Evolutionary conservation across 495 filamentous ascomycete genomes (phyloP).

Genomic region (Wilcoxina mikolae): DNA sequence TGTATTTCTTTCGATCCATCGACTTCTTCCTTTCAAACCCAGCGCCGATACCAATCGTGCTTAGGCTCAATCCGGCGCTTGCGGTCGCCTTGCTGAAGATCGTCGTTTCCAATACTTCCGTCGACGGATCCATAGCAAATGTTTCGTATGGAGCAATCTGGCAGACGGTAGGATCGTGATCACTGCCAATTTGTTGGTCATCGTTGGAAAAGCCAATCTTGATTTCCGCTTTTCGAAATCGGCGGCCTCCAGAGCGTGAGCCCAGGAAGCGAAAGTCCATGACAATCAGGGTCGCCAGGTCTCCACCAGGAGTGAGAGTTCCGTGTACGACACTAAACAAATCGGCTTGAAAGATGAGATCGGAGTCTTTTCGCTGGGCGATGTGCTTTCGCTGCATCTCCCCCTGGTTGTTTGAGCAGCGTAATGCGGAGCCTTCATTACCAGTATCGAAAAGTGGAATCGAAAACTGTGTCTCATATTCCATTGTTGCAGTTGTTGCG

Average conservation of each 20-base stretch:
- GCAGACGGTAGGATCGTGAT: not conserved
- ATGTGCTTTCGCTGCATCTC: constrained; percentile 5
- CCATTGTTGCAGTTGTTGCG: too few species aligned
- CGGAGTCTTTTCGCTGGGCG: not conserved
- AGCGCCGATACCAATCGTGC: too few species aligned
- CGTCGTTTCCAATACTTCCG: not conserved
- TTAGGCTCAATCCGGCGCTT: not conserved
- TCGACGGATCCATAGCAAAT: not conserved
- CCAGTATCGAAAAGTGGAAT: too few species aligned
- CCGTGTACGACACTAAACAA: constrained; percentile 11
- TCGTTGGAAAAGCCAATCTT: not conserved
- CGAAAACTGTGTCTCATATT: too few species aligned
- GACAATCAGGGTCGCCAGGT: constrained; percentile 8
- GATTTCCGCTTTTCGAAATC: constrained; percentile 6
- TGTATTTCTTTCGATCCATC: not conserved
- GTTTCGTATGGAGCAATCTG: not conserved
- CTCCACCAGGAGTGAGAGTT: not conserved
- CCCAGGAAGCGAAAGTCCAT: constrained; percentile 8
- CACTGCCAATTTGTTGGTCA: not conserved
- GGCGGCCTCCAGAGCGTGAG: not conserved
- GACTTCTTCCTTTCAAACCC: not conserved
- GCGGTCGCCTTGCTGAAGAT: not conserved
- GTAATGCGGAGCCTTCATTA: not conserved
- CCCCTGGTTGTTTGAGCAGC: not conserved
- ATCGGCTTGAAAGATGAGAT: constrained; percentile 9